These are phyloP conservation scores for Candida glucosophila DNA, from an alignment of 1,139 yeast genomes.

Conservation along the genomic window DNA sequence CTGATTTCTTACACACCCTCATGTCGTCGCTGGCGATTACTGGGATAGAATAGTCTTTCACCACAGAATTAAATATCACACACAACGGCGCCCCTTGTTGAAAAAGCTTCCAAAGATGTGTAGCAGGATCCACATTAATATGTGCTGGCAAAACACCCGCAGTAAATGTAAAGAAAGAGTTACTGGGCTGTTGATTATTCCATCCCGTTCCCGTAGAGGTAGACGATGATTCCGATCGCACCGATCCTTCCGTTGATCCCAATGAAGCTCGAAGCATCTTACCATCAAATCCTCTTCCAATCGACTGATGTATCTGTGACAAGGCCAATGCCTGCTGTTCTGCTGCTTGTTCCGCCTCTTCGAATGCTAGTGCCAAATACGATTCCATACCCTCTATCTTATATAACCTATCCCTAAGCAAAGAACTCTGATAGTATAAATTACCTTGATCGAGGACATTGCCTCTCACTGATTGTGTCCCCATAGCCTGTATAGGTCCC, in stretches of 20 bases:
- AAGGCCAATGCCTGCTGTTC: slow-evolving; percentile 67
- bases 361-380: slow-evolving; percentile 50
- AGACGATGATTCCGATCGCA: slow-evolving; percentile 16
- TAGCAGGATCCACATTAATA: slow-evolving; percentile 80
- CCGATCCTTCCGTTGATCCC: slow-evolving; percentile 18
- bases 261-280: slow-evolving; percentile 22
- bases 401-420: slow-evolving; percentile 49
- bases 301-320: slow-evolving; percentile 22
- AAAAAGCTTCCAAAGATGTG: slow-evolving; percentile 80
- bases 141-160: slow-evolving; percentile 73
- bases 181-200: slow-evolving; percentile 9
- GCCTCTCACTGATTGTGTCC: slow-evolving; percentile 35
- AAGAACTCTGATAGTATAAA: slow-evolving; percentile 63
- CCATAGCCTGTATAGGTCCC: slow-evolving; percentile 34
- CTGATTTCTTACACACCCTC: slow-evolving; percentile 79
- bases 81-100: slow-evolving; percentile 93
- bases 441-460: slow-evolving; percentile 60
- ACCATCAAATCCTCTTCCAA: slow-evolving; percentile 4
- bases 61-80: slow-evolving; percentile 60
- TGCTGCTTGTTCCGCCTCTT: slow-evolving; percentile 53
- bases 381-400: slow-evolving; percentile 66
- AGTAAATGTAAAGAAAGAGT: slow-evolving; percentile 50
- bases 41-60: slow-evolving; percentile 33
- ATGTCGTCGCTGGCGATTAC: slow-evolving; percentile 68
- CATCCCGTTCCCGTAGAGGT: slow-evolving; percentile 6